These are phyloP conservation scores for Eucalyptus viminalis DNA, from an alignment of 345 rosid genomes.

Conservation along the genomic window DNA sequence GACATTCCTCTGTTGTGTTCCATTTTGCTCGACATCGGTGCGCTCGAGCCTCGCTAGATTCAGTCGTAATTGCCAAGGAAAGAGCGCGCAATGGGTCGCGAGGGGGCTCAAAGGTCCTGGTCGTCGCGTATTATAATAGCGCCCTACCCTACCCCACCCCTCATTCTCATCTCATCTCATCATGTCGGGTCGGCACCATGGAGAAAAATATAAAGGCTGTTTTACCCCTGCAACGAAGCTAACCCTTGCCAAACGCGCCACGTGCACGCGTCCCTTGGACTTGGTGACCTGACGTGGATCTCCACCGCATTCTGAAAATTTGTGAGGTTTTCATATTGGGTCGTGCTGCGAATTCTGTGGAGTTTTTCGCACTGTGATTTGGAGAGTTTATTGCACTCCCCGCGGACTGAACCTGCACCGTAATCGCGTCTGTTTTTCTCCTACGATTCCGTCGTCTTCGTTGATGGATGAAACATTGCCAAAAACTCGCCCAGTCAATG, in stretches of 20 bases:
- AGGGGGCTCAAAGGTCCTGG: background rate
- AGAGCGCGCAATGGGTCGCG: background rate
- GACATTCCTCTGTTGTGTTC: background rate
- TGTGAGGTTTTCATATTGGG: background rate
- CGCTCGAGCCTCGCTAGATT: rapidly evolving
- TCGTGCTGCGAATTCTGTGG: background rate
- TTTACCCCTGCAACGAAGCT: background rate
- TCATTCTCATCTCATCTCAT: too few species aligned
- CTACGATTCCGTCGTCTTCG: too few species aligned
- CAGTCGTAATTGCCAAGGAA: background rate
- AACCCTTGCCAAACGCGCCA: background rate
- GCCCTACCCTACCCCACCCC: too few species aligned
- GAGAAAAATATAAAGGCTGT: too few species aligned
- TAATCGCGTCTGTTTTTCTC: background rate
- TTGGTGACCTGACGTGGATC: background rate
- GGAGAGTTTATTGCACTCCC: background rate
- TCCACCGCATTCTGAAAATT: background rate
- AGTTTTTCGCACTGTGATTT: too few species aligned
- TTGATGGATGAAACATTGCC: too few species aligned
- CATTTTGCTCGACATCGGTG: rapidly evolving
- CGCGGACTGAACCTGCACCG: too few species aligned
- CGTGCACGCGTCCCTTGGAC: background rate
- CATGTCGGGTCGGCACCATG: background rate
- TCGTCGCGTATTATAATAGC: too few species aligned
- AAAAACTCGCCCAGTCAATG: too few species aligned